phyloP scores from a whole-genome alignment of 371 early-diverging fungal species.

The Rozella allomycis region DNA sequence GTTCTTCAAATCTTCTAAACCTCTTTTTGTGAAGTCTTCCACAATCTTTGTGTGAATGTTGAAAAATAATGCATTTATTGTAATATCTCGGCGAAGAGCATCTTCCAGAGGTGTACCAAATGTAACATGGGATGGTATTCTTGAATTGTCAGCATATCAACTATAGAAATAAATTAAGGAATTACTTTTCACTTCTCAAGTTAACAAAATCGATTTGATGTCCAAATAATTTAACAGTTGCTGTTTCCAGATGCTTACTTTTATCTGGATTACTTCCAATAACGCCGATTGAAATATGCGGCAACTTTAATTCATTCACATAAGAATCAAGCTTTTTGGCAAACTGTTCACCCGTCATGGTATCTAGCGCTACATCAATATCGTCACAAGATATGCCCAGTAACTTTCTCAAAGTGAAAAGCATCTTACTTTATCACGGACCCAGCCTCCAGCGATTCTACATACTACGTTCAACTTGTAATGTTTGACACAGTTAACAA shows the following conservation, averaged over 20 bases:
- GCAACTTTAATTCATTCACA: no score
- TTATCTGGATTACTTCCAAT: constrained; percentile 88
- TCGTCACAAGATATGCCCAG: constrained; percentile 74
- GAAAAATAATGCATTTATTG: constrained; percentile 96
- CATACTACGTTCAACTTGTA: no score
- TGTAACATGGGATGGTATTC: background rate
- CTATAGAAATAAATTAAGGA: constrained; percentile 54
- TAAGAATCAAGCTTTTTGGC: constrained; percentile 50
- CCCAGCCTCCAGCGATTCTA: constrained; percentile 96
- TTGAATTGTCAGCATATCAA: constrained; percentile 1
- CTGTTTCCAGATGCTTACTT: constrained; percentile 97
- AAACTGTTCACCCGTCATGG: constrained; percentile 86
- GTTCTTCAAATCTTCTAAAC: constrained; percentile 12
- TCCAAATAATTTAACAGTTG: constrained; percentile 61
- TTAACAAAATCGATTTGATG: constrained; percentile 85
- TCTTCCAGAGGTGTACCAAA: constrained; percentile 92
- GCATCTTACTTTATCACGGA: constrained; percentile 68
- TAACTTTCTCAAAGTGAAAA: constrained; percentile 23
- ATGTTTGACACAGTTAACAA: no score
- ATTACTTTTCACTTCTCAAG: constrained; percentile 79
- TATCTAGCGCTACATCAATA: constrained; percentile 88
- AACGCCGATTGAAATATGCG: constrained; percentile 39
- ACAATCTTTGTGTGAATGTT: constrained; percentile 69
- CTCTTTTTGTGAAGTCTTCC: constrained; percentile 67
- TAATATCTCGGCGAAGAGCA: constrained; percentile 88